Conservation (phyloP, 2,329 filamentous ascomycete species). For the Diaporthe sp. region DNA sequence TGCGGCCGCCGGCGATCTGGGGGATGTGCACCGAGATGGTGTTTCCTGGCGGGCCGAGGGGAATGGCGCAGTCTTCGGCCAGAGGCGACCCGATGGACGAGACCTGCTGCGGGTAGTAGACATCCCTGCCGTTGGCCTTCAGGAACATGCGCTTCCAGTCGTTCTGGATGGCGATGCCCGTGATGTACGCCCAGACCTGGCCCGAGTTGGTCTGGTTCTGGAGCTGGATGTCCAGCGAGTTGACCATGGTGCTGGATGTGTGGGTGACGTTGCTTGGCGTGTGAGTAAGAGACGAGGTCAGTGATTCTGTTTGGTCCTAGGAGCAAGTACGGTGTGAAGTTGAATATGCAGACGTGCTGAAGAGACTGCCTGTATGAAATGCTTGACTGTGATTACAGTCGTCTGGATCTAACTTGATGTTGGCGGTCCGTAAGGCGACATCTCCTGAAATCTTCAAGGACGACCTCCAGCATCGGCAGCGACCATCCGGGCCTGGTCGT, state of each 20-base stretch:
- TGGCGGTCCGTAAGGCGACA: not conserved
- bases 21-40: conserved; percentile 70
- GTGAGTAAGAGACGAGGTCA: not conserved
- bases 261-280: not conserved
- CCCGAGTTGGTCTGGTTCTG: conserved; percentile 68
- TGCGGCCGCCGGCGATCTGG: conserved; percentile 73
- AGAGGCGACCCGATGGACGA: conserved; percentile 62
- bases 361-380: not conserved
- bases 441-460: not conserved
- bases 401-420: not conserved
- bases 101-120: conserved; percentile 71
- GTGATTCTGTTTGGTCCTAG: not conserved
- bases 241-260: conserved; percentile 52
- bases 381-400: not conserved
- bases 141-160: conserved; percentile 54
- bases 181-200: conserved; percentile 75
- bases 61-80: conserved; percentile 70
- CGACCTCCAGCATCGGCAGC: conserved; percentile 1
- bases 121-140: conserved; percentile 61
- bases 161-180: conserved; percentile 69
- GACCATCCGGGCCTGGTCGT: not conserved
- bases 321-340: not conserved
- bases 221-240: conserved; percentile 66
- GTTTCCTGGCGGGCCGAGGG: conserved; percentile 68
- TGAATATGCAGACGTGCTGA: not conserved